Conservation (phyloP, 176 grass and related monocot genomes). For the Phoenix roebelenii region DNA sequence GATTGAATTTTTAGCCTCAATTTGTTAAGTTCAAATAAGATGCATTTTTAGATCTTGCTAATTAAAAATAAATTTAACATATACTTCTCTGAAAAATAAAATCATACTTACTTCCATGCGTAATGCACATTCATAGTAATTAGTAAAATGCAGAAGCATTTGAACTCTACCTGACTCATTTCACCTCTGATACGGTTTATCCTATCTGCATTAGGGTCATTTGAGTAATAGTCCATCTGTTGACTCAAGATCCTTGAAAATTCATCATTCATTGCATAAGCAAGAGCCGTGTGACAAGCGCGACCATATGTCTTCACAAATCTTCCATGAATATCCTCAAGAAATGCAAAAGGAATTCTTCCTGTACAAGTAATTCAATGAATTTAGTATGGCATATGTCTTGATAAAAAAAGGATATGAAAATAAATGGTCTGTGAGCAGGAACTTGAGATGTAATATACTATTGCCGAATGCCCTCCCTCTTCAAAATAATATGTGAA, state of each 20-base stretch:
- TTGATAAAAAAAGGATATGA: not conserved
- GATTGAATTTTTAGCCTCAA: too few species aligned
- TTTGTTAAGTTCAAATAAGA: too few species aligned
- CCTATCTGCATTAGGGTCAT: conserved; percentile 82
- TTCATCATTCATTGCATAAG: conserved; percentile 93
- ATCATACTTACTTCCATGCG: too few species aligned
- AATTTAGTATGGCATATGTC: not conserved
- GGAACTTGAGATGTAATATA: too few species aligned
- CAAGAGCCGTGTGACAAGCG: conserved; percentile 65
- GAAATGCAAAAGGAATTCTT: conserved; percentile 83
- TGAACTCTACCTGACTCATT: conserved; percentile 68
- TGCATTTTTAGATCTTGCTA: too few species aligned
- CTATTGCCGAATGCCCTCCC: too few species aligned
- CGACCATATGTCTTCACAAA: conserved; percentile 90
- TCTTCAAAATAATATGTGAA: too few species aligned
- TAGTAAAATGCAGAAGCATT: too few species aligned
- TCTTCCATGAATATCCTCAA: conserved; percentile 90
- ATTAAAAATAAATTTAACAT: too few species aligned
- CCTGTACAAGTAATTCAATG: conserved; percentile 26
- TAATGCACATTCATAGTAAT: too few species aligned
- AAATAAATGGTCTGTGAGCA: too few species aligned
- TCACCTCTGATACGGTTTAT: conserved; percentile 93
- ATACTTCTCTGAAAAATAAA: too few species aligned
- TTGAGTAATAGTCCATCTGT: conserved; percentile 95
- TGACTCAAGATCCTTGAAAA: conserved; percentile 88